A percentile compares a stretch with the other conserved stretches of the same genome.
Evolutionary conservation across 2,329 filamentous ascomycete genomes (phyloP).

Genomic region (Aspergillus latus): DNA sequence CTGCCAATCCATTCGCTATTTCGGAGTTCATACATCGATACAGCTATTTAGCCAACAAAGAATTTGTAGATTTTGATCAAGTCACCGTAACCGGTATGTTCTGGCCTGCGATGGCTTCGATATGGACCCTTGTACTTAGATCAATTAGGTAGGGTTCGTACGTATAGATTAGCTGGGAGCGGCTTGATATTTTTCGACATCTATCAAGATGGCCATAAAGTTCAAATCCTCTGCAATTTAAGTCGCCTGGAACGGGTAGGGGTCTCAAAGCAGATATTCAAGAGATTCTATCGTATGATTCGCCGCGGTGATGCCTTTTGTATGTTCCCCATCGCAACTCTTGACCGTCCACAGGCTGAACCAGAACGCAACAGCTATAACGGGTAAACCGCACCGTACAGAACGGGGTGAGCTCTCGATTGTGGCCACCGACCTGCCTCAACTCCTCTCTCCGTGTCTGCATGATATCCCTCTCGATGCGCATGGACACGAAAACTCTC

Average conservation of each 20-base stretch:
- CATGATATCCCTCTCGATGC: slow-evolving; percentile 74
- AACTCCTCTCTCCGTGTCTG: slow-evolving; percentile 73
- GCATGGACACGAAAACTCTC: slow-evolving; percentile 68
- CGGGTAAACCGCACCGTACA: slow-evolving; percentile 69
- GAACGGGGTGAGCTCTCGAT: slow-evolving; percentile 74
- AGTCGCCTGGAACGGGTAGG: slow-evolving; percentile 38
- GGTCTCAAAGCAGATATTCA: slow-evolving; percentile 49
- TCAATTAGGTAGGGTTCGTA: slow-evolving; percentile 68
- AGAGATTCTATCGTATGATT: slow-evolving; percentile 63
- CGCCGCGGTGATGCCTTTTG: slow-evolving; percentile 81
- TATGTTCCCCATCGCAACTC: slow-evolving; percentile 48
- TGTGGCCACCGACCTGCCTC: slow-evolving; percentile 65
- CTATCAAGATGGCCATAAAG: slow-evolving; percentile 65
- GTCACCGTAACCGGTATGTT: slow-evolving; percentile 47
- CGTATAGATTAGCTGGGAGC: slow-evolving; percentile 68
- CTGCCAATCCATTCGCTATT: slow-evolving; percentile 33
- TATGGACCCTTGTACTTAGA: slow-evolving; percentile 40
- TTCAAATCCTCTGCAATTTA: slow-evolving; percentile 77
- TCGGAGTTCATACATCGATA: slow-evolving; percentile 41
- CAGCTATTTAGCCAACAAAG: slow-evolving; percentile 36
- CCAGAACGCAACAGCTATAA: slow-evolving; percentile 55
- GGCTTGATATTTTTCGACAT: slow-evolving; percentile 85
- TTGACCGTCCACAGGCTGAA: slow-evolving; percentile 14
- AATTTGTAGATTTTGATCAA: slow-evolving; percentile 37
- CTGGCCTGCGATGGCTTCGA: slow-evolving; percentile 20